These are phyloP conservation scores for Xylaria sp. DNA, from an alignment of 2,329 filamentous ascomycete species.

Conservation along the genomic window DNA sequence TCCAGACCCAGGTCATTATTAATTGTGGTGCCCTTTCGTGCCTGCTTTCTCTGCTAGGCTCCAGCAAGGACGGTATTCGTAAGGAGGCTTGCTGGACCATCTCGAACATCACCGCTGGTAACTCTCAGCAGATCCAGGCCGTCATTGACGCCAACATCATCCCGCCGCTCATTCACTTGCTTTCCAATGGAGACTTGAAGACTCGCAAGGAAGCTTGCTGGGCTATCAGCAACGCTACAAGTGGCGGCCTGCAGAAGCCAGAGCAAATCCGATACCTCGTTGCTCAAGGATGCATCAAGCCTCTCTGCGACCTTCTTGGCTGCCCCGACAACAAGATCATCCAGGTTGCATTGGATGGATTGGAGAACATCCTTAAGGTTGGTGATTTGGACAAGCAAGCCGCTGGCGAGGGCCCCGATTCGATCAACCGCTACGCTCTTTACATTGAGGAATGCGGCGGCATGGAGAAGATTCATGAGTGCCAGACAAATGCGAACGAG, in stretches of 20 bases:
- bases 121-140: conserved; percentile 94
- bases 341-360: conserved; percentile 91
- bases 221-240: conserved; percentile 98
- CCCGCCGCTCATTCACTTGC: conserved; percentile 87
- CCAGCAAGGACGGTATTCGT: conserved; percentile 95
- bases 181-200: conserved; percentile 97
- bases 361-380: conserved; percentile 99
- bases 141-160: conserved; percentile 98
- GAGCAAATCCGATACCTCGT: conserved; percentile 98
- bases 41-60: conserved; percentile 88
- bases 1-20: conserved; percentile 98
- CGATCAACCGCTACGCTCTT: conserved; percentile 92
- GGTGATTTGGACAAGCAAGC: conserved; percentile 97
- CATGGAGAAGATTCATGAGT: conserved; percentile 99
- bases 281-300: conserved; percentile 90
- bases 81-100: conserved; percentile 99
- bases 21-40: conserved; percentile 93
- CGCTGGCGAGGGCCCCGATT: conserved; percentile 64
- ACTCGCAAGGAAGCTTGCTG: conserved; percentile 99
- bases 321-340: conserved; percentile 99
- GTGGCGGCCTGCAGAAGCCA: conserved; percentile 94
- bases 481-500: conserved; percentile 99
- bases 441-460: conserved; percentile 98
- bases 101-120: conserved; percentile 96
- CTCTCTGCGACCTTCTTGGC: conserved; percentile 85